A percentile compares a stretch with the other conserved stretches of the same genome.
Evolutionary conservation across 2,329 filamentous ascomycete species (phyloP).

Genomic region (Neurospora sp.): DNA sequence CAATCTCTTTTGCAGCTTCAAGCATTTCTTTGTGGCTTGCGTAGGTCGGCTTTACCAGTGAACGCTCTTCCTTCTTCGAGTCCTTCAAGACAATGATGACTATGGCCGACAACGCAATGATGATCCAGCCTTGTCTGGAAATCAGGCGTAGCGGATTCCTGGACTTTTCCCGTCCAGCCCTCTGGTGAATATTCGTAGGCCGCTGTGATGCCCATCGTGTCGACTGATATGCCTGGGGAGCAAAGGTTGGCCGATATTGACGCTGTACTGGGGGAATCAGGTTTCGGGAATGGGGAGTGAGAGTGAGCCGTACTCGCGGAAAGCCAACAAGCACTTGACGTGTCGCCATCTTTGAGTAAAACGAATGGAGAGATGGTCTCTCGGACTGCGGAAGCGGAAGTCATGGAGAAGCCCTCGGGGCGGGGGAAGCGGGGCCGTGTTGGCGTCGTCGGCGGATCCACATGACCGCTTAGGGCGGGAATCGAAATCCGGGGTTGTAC

Average conservation of each 20-base stretch:
- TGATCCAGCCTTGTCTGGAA: background rate
- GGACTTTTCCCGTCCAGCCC: background rate
- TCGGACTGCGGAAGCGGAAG: background rate
- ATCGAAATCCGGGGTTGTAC: background rate
- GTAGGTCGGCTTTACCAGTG: slow-evolving; percentile 6
- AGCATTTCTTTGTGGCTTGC: slow-evolving; percentile 13
- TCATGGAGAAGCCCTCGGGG: background rate
- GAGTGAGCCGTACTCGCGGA: background rate
- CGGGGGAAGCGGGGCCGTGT: background rate
- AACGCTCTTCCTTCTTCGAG: background rate
- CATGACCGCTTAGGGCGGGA: background rate
- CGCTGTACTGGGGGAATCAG: background rate
- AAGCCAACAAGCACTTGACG: background rate
- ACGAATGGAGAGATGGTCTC: background rate
- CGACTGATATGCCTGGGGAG: background rate
- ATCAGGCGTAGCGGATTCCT: background rate
- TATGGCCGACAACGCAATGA: background rate
- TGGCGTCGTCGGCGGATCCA: background rate
- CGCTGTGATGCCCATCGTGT: background rate
- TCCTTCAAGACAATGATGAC: background rate
- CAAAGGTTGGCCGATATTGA: background rate
- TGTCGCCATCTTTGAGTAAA: background rate
- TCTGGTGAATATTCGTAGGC: background rate
- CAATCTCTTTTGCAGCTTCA: slow-evolving; percentile 47
- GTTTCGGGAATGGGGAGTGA: background rate